Evolutionary conservation across 257 asterid genomes (phyloP).

Genomic region (Salvia hispanica): DNA sequence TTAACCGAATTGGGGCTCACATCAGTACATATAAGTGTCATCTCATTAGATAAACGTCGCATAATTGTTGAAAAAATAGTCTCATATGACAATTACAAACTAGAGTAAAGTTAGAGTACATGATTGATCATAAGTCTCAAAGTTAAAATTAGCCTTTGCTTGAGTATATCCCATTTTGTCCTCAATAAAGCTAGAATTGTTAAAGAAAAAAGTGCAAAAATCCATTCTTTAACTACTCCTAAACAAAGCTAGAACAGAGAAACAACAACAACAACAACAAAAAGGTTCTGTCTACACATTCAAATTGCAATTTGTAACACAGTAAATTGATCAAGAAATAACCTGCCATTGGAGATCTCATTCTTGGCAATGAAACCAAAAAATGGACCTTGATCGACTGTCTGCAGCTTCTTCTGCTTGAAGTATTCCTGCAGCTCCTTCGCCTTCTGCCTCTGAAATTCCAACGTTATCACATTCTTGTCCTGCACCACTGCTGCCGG

Average conservation of each 20-base stretch:
- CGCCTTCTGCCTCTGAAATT: constrained; percentile 96
- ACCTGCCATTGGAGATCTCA: constrained; percentile 97
- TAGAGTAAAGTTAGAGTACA: too few relatives aligned
- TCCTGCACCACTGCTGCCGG: constrained; percentile 45
- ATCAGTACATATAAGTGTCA: too few relatives aligned
- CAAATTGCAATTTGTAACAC: not conserved
- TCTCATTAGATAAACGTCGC: too few relatives aligned
- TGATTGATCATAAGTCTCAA: too few relatives aligned
- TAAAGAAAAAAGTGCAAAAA: not conserved
- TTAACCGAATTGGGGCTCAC: too few relatives aligned
- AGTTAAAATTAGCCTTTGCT: too few relatives aligned
- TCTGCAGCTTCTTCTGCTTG: constrained; percentile 88
- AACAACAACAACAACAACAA: not conserved
- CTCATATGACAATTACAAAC: too few relatives aligned
- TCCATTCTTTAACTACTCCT: too few relatives aligned
- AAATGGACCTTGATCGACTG: constrained; percentile 85
- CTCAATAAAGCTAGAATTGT: constrained; percentile 1
- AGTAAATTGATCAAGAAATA: constrained; percentile 3
- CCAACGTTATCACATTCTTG: constrained; percentile 63
- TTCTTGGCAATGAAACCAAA: constrained; percentile 90
- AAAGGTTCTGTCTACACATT: not conserved
- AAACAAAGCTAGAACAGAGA: not conserved
- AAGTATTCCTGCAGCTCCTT: constrained; percentile 91
- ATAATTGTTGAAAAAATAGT: too few relatives aligned
- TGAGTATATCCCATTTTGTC: not conserved